A percentile compares a stretch with the other conserved stretches of the same genome.
Conservation (phyloP, 768 basidiomycete species). For the Lentinula raphanica region DNA sequence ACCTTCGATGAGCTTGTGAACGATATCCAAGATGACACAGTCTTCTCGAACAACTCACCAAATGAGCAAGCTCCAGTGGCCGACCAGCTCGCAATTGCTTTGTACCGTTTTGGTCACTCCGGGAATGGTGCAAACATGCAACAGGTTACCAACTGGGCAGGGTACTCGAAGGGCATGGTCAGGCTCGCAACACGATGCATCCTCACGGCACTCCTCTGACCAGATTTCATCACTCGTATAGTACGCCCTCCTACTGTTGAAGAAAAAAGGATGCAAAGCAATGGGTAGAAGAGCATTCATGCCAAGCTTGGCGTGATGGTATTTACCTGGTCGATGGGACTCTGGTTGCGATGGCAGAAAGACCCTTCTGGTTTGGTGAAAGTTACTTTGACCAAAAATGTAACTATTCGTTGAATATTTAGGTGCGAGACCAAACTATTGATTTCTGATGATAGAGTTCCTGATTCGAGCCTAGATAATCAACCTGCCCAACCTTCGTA, state of each 20-base stretch:
- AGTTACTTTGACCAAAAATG: constrained; percentile 28
- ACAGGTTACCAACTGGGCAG: constrained; percentile 18
- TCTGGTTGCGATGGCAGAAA: constrained; percentile 10
- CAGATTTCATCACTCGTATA: constrained; percentile 28
- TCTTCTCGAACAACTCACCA: constrained; percentile 19
- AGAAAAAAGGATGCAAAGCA: constrained; percentile 30
- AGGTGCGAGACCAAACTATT: constrained; percentile 19
- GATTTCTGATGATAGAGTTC: no score
- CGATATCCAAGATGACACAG: constrained; percentile 11
- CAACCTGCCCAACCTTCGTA: constrained; percentile 24
- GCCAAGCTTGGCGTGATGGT: constrained; percentile 29
- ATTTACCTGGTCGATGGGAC: constrained; percentile 29
- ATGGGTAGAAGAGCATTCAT: constrained; percentile 29
- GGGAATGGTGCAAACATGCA: constrained; percentile 16
- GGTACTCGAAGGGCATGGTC: constrained; percentile 24
- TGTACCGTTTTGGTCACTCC: constrained; percentile 17
- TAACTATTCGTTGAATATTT: constrained; percentile 33
- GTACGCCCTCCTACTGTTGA: constrained; percentile 20
- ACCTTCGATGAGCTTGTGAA: constrained; percentile 8
- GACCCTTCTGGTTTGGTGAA: constrained; percentile 25
- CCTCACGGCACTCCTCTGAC: constrained; percentile 14
- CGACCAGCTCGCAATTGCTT: constrained; percentile 17
- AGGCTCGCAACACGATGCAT: constrained; percentile 20
- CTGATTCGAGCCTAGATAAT: no score
- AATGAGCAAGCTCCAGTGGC: constrained; percentile 15